Evolutionary conservation across 2,329 filamentous ascomycete genomes (phyloP).

Genomic region (Calonectria crousiana): DNA sequence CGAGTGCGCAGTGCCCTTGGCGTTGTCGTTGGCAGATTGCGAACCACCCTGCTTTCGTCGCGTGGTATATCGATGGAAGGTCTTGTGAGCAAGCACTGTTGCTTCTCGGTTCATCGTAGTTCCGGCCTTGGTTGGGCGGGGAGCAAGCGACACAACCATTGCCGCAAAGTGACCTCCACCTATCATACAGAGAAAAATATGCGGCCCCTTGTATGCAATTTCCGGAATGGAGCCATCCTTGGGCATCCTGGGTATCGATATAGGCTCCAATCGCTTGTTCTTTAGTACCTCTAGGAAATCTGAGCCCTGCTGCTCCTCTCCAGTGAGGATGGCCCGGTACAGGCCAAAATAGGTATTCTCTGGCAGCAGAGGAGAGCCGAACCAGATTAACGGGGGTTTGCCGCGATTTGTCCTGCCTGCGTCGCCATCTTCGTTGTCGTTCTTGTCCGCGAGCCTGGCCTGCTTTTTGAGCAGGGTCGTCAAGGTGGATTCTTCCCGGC

Average conservation of each 20-base stretch:
- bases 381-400: slow-evolving; percentile 86
- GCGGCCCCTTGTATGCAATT: slow-evolving; percentile 76
- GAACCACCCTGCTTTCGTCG: slow-evolving; percentile 95
- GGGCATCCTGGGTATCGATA: slow-evolving; percentile 62
- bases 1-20: slow-evolving; percentile 95
- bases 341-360: slow-evolving; percentile 85
- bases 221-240: slow-evolving; percentile 70
- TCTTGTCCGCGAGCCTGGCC: slow-evolving; percentile 76
- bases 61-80: slow-evolving; percentile 97
- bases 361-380: slow-evolving; percentile 80
- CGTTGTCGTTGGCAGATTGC: slow-evolving; percentile 92
- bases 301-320: slow-evolving; percentile 73
- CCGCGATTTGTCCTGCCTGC: slow-evolving; percentile 67
- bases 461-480: slow-evolving; percentile 85
- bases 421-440: slow-evolving; percentile 54
- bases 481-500: slow-evolving; percentile 75
- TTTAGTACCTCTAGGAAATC: slow-evolving; percentile 76
- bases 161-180: slow-evolving; percentile 97
- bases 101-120: slow-evolving; percentile 84
- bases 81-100: slow-evolving; percentile 93
- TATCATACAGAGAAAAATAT: slow-evolving; percentile 98
- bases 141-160: slow-evolving; percentile 91
- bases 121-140: slow-evolving; percentile 78
- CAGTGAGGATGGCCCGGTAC: slow-evolving; percentile 85
- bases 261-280: slow-evolving; percentile 81